Conservation (phyloP, 345 rosid species). For the Triadica sebifera region DNA sequence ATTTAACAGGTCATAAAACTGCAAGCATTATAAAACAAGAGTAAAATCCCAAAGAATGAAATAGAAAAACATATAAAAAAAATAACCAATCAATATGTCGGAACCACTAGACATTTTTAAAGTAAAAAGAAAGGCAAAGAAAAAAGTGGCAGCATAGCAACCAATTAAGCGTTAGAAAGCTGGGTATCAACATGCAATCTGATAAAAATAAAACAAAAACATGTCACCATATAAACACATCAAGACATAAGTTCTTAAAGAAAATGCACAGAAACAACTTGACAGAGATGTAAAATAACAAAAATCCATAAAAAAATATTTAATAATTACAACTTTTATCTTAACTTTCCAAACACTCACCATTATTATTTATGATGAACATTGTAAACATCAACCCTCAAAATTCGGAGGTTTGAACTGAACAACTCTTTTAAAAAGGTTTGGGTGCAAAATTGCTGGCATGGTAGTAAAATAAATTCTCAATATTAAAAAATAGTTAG, state of each 20-base stretch:
- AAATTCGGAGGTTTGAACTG: not conserved
- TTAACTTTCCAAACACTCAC: not conserved
- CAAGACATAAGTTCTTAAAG: not conserved
- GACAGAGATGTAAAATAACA: not conserved
- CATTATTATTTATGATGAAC: not conserved
- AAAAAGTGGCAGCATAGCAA: not conserved
- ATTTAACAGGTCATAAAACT: slow-evolving; percentile 92
- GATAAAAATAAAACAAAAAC: slow-evolving; percentile 2
- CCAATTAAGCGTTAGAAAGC: not conserved
- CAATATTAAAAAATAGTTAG: not conserved
- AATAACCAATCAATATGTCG: not conserved
- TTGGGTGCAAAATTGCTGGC: not conserved
- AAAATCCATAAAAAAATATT: not conserved
- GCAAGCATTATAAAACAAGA: slow-evolving; percentile 34
- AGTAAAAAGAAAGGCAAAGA: not conserved
- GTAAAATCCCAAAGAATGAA: slow-evolving; percentile 3
- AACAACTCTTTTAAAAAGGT: not conserved
- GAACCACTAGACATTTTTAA: not conserved
- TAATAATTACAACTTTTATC: not conserved
- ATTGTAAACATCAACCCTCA: not conserved
- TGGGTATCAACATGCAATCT: not conserved
- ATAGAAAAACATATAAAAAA: not conserved
- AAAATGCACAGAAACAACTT: not conserved
- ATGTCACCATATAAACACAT: not conserved
- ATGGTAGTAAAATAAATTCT: not conserved